Percentiles rank a stretch among this genome's conserved stretches.
Evolutionary conservation across 768 basidiomycete species (phyloP).

Genomic region (Ramaria sp.): DNA sequence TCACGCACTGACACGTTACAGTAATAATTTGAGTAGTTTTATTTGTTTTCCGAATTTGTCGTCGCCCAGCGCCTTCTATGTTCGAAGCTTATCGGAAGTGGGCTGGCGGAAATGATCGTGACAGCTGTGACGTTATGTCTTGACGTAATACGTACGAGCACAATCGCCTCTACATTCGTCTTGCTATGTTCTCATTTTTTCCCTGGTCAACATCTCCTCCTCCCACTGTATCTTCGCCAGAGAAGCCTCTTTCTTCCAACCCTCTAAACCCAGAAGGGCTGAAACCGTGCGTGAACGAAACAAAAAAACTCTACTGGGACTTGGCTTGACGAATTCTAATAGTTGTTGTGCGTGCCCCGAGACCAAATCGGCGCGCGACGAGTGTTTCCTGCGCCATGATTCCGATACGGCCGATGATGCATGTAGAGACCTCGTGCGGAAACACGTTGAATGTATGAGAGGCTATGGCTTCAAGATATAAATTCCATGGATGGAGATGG

Average conservation of each 20-base stretch:
- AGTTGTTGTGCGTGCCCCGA: slow-evolving; percentile 96
- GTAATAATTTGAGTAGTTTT: too few relatives aligned
- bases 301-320: neutral
- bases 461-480: slow-evolving; percentile 79
- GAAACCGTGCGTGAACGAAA: slow-evolving; percentile 68
- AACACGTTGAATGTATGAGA: slow-evolving; percentile 87
- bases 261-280: slow-evolving; percentile 90
- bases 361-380: slow-evolving; percentile 85
- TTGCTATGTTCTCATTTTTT: slow-evolving; percentile 2
- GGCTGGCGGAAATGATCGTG: too few relatives aligned
- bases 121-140: neutral
- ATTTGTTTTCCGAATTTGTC: too few relatives aligned
- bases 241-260: slow-evolving; percentile 33
- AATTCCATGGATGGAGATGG: neutral
- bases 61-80: too few relatives aligned
- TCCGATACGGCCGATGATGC: slow-evolving; percentile 55
- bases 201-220: slow-evolving; percentile 35
- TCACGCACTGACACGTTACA: too few relatives aligned
- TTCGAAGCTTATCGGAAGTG: too few relatives aligned
- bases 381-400: slow-evolving; percentile 80
- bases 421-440: slow-evolving; percentile 70
- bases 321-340: neutral
- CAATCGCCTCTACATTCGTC: neutral
- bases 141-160: too few relatives aligned
- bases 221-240: slow-evolving; percentile 17